A percentile compares a stretch with the other conserved stretches of the same genome.
Conservation (phyloP, 2,329 filamentous ascomycete species). For the Xylaria arbuscula region DNA sequence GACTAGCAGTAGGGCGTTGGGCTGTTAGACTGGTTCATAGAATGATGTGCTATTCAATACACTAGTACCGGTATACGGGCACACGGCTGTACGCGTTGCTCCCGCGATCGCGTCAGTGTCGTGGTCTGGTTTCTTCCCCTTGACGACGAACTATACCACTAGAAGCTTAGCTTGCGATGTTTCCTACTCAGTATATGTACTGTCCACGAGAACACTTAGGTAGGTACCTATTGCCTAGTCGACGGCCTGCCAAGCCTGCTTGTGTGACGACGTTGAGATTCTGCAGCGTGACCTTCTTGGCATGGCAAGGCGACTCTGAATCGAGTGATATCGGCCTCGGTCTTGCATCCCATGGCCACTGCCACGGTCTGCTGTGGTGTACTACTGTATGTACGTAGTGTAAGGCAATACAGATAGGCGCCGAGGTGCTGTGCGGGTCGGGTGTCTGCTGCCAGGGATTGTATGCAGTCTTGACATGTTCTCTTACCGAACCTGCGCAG, state of each 20-base stretch:
- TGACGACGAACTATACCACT: background rate
- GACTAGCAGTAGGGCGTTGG: background rate
- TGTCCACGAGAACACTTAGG: conserved; percentile 9
- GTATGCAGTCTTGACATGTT: conserved; percentile 28
- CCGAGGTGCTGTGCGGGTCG: conserved; percentile 19
- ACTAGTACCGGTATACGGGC: background rate
- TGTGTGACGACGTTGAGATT: conserved; percentile 37
- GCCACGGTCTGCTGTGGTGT: conserved; percentile 8
- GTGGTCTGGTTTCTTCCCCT: background rate
- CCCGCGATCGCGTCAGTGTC: conserved; percentile 9
- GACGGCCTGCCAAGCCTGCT: conserved; percentile 18
- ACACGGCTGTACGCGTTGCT: conserved; percentile 5
- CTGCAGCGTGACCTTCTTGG: conserved; percentile 38
- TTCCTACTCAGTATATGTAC: conserved; percentile 9
- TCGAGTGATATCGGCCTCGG: conserved; percentile 29
- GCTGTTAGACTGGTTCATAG: background rate
- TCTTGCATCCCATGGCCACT: conserved; percentile 22
- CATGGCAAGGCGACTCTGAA: conserved; percentile 25
- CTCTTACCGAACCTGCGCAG: conserved; percentile 16
- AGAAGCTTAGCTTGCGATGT: conserved; percentile 17
- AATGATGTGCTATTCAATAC: background rate
- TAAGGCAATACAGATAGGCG: conserved; percentile 18
- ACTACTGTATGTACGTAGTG: no score
- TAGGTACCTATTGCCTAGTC: background rate
- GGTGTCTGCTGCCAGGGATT: background rate